Evolutionary conservation across 2,329 filamentous ascomycete genomes (phyloP), one percentile per base, ranked within the genome.

Genomic region (Basipetospora sp.): DNA sequence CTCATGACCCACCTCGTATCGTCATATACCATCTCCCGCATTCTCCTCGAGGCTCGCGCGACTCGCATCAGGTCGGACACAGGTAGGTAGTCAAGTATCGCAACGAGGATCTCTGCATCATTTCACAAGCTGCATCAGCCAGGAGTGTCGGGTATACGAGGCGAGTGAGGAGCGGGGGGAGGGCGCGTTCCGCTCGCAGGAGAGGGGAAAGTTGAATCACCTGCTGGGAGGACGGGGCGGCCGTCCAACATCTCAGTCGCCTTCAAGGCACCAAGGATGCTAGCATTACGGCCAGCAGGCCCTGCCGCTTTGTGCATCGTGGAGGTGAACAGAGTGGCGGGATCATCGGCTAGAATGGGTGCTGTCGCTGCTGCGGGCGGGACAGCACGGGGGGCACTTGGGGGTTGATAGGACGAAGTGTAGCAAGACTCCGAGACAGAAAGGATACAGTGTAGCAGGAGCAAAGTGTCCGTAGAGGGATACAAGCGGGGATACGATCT

Each of bases 11-110:
- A 98, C 62, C 88, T 73, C 35, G 86, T 84, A 57, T 98, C 90
- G 56, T 98, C 90, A 59, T 96, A 98, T 3, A 94, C 87, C 87
- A 98, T 98, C 60, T 98, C 90, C 53, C 81, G 80, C 69, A 96
- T 74, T 43, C 84, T 81, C 52, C 74, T 80, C 41, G 85, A 94
- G 17, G 82, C 77, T 44, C 80, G 77, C 31, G 90, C 88, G 53
- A 85, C 88, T 47, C 77, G 75, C 54, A 96, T 72, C 50, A 93
- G 77, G 56, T 94, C 88, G 42, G 79, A 64, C 19, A 94, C 71
- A 28, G 84, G 80, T 28, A 96, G 74, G 60, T 92, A 86, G 53
- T 94, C 85, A 52, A 98, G 72, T 47, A 98, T 86, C 0, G 77
- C 71, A 20, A 80, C 80, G 48, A 96, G 74, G 47, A 96, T 84